Evolutionary conservation across 108 stramenopile genomes (phyloP).

Genomic region (Seminavis robusta): DNA sequence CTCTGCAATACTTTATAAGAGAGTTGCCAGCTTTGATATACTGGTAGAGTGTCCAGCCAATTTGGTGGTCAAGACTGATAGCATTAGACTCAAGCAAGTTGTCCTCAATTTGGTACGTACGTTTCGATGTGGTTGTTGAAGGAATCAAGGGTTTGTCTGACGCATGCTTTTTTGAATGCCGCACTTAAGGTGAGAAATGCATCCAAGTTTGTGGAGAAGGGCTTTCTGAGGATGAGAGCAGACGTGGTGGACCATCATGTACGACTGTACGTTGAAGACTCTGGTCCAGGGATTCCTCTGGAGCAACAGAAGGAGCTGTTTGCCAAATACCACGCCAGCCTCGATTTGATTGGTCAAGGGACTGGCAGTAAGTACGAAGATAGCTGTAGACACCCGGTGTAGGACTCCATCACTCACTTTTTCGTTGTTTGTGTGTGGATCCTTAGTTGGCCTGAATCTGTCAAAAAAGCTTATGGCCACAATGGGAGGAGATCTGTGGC

Average conservation of each 20-base stretch:
- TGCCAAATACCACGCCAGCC: slow-evolving; percentile 33
- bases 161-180: no score
- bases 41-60: slow-evolving; percentile 1
- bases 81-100: slow-evolving; percentile 13
- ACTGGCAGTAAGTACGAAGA: slow-evolving; percentile 2
- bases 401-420: no score
- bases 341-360: slow-evolving; percentile 29
- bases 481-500: slow-evolving; percentile 45
- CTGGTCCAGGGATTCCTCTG: slow-evolving; percentile 40
- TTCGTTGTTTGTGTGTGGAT: no score
- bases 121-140: slow-evolving; percentile 39
- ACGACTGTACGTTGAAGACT: slow-evolving; percentile 23
- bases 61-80: slow-evolving; percentile 3
- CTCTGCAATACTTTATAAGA: slow-evolving; percentile 3
- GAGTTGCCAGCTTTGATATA: slow-evolving; percentile 1
- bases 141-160: slow-evolving; percentile 49
- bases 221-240: slow-evolving; percentile 6
- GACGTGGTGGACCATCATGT: slow-evolving; percentile 11
- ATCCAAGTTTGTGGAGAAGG: slow-evolving; percentile 12
- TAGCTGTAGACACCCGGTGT: no score
- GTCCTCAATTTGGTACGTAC: slow-evolving; percentile 11
- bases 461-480: slow-evolving; percentile 44
- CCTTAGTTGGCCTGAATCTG: slow-evolving; percentile 44
- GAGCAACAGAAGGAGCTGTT: slow-evolving; percentile 28
- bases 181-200: no score